A percentile compares a stretch with the other conserved stretches of the same genome.
These are phyloP conservation scores for Ceratorhiza oryzae-sativae DNA, from an alignment of 1,284 basidiomycete genomes.

Conservation along the genomic window DNA sequence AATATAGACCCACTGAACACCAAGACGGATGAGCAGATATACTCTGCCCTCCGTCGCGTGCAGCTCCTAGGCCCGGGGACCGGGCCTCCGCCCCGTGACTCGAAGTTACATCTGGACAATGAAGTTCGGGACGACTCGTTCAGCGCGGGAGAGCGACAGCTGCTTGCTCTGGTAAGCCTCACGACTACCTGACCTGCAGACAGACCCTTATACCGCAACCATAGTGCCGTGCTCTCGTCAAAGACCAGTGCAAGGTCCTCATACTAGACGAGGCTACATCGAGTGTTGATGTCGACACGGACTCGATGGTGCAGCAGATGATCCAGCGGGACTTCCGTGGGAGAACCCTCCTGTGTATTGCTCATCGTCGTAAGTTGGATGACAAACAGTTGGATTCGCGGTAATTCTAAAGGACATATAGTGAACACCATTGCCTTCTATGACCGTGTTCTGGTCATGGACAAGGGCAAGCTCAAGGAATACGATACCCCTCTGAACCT, in stretches of 20 bases:
- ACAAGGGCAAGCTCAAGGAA: slow-evolving; percentile 66
- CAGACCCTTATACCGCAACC: too few relatives aligned
- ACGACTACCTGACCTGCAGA: too few relatives aligned
- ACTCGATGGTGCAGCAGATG: slow-evolving; percentile 75
- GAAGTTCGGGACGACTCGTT: slow-evolving; percentile 74
- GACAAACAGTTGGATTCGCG: background rate
- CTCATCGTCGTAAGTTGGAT: slow-evolving; percentile 59
- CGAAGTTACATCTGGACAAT: slow-evolving; percentile 60
- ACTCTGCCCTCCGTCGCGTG: slow-evolving; percentile 63
- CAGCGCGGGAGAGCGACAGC: slow-evolving; percentile 78
- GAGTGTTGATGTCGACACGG: slow-evolving; percentile 84
- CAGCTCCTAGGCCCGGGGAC: slow-evolving; percentile 56
- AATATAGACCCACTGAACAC: slow-evolving; percentile 70
- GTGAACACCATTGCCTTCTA: slow-evolving; percentile 74
- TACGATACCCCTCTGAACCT: slow-evolving; percentile 81
- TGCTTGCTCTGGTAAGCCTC: slow-evolving; percentile 63
- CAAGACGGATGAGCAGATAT: slow-evolving; percentile 62
- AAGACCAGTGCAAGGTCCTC: slow-evolving; percentile 11
- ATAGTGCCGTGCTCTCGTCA: slow-evolving; percentile 69
- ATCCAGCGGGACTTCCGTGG: slow-evolving; percentile 73
- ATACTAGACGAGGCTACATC: slow-evolving; percentile 77
- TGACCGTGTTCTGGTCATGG: slow-evolving; percentile 79
- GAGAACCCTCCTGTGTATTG: slow-evolving; percentile 73
- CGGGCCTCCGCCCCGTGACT: slow-evolving; percentile 18
- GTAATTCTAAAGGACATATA: background rate